Evolutionary conservation across 129 eudicot genomes (phyloP).

Genomic region (Artemisia tridentata): DNA sequence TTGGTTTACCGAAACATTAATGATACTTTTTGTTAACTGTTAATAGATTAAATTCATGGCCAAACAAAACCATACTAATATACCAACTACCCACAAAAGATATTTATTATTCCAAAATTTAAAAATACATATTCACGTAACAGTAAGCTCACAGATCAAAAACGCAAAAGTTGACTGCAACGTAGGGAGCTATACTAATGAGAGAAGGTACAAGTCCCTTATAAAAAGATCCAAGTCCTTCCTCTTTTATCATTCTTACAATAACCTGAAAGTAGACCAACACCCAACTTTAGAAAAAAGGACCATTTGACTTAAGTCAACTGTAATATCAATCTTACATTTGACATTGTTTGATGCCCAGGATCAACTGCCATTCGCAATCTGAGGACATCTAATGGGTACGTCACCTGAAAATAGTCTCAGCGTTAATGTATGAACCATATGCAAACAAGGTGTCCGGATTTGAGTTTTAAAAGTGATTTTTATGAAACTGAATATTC

Average conservation of each 20-base stretch:
- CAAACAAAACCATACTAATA: background rate
- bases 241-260: slow-evolving; percentile 79
- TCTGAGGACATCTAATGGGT: slow-evolving; percentile 90
- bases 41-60: background rate
- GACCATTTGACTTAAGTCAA: background rate
- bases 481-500: no score
- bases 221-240: slow-evolving; percentile 82
- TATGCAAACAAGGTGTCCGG: background rate
- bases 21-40: background rate
- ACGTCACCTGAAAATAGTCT: slow-evolving; percentile 68
- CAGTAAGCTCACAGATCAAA: slow-evolving; percentile 89
- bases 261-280: slow-evolving; percentile 59
- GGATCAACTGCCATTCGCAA: slow-evolving; percentile 96
- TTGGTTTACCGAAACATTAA: background rate
- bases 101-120: background rate
- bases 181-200: slow-evolving; percentile 93
- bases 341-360: slow-evolving; percentile 75
- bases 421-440: slow-evolving; percentile 8
- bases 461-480: no score
- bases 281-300: slow-evolving; percentile 12
- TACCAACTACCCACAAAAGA: background rate
- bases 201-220: slow-evolving; percentile 96
- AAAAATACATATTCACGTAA: background rate
- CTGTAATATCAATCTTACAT: slow-evolving; percentile 41
- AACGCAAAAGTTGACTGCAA: slow-evolving; percentile 95